Evolutionary conservation across 805 yeast genomes (phyloP).

Genomic region (Metschnikowia lachancei): DNA sequence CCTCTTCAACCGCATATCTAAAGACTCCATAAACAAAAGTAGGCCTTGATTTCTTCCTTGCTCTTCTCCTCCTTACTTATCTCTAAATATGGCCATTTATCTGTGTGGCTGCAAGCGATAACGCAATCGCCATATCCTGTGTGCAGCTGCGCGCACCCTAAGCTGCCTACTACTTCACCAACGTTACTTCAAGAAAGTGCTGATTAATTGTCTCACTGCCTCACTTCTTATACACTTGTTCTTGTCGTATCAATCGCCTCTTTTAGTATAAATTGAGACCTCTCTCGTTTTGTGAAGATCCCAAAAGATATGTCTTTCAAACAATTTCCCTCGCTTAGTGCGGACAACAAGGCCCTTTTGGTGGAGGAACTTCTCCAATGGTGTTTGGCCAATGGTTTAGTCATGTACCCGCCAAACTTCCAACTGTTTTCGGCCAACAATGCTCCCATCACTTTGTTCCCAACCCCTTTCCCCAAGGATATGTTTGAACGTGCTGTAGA

Average conservation of each 20-base stretch:
- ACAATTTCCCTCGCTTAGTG: slow-evolving; percentile 34
- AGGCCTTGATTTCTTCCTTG: no score
- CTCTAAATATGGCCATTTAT: background rate
- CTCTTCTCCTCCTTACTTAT: no score
- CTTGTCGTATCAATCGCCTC: no score
- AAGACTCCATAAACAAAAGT: no score
- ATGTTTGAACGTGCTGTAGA: slow-evolving; percentile 65
- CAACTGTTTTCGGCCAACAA: slow-evolving; percentile 43
- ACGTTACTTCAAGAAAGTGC: background rate
- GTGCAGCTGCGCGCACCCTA: background rate
- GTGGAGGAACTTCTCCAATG: slow-evolving; percentile 62
- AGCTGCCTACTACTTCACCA: no score
- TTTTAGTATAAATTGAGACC: no score
- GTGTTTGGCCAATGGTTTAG: slow-evolving; percentile 74
- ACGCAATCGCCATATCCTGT: slow-evolving; percentile 5
- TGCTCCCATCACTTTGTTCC: slow-evolving; percentile 89
- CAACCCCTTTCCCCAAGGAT: slow-evolving; percentile 77
- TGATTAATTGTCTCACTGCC: background rate
- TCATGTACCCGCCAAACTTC: slow-evolving; percentile 71
- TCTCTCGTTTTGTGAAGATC: no score
- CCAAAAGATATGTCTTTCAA: slow-evolving; percentile 18
- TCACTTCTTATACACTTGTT: no score
- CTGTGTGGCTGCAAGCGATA: slow-evolving; percentile 2
- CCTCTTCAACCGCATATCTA: no score
- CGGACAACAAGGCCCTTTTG: slow-evolving; percentile 30